Evolutionary conservation across 2,329 filamentous ascomycete genomes (phyloP), one percentile per base, ranked within the genome.

Genomic region (Colletotrichum sp.): DNA sequence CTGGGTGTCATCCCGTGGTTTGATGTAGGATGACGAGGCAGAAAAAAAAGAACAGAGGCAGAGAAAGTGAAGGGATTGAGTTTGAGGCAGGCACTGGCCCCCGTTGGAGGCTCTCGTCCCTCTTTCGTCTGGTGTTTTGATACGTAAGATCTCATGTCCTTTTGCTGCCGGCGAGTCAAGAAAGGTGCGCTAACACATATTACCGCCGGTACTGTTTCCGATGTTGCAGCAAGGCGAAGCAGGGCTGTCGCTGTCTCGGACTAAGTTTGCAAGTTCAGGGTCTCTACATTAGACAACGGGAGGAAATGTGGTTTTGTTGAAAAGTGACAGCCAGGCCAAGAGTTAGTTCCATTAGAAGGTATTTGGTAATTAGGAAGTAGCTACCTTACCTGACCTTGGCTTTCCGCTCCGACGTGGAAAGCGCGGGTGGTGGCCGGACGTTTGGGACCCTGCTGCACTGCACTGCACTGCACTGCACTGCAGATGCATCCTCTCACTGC

Each of bases 91-190:
- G 59, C 71, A 69, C 55, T 30, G 52, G 57, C 65, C 59, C 59
- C 30, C 30, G 63, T 62, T 63, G 69, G 39, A 69, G 8, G 44
- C 44, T 63, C 62, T 72, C 57, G 63, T 68, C 32, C 28, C 24
- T 34, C 39, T 59, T 63, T 76, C 73, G 69, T 76, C 69, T 72
- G 63, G 55, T 72, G 62, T 76, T 76, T 75, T 72, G 73, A 76
- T 72, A 72, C 73, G 39, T 68, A 68, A 59, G 32, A 44, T 64
- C 26, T 44, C 63, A 63, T 57, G 69, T 68, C 44, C 44, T 68
- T 72, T 68, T 67, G 73, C 18, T 36, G 32, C 24, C 21, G n/a
- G 59, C 57, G 63, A 76, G 73, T 76, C 73, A 68, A 72, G 39
- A 36, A 21, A 57, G 57, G 39, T 12, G 69, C 73, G 64, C 69